Conservation (phyloP, 1,284 basidiomycete species). For the Boletus subluridellus region DNA sequence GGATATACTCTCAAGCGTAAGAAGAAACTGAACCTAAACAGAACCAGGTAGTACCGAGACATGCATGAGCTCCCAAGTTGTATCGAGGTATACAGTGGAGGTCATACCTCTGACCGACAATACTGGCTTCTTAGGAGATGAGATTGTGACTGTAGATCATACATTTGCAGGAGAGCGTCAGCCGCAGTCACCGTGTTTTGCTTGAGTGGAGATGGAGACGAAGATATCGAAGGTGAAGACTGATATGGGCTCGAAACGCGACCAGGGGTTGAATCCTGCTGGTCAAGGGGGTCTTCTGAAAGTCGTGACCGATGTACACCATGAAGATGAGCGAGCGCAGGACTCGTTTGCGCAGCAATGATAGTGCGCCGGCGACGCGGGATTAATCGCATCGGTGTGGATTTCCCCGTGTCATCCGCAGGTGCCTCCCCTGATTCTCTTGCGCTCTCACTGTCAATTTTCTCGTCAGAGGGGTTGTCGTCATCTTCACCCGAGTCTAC, state of each 20-base stretch:
- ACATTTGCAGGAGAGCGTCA: constrained; percentile 59
- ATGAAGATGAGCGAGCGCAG: constrained; percentile 58
- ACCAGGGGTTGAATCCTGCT: constrained; percentile 50
- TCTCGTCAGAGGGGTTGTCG: constrained; percentile 30
- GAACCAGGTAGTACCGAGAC: background rate
- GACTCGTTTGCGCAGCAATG: constrained; percentile 66
- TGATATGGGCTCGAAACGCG: constrained; percentile 49
- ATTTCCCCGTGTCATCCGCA: constrained; percentile 27
- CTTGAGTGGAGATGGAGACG: constrained; percentile 44
- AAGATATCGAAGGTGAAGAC: constrained; percentile 64
- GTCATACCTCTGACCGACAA: constrained; percentile 81
- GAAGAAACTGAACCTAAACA: constrained; percentile 75
- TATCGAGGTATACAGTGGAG: background rate
- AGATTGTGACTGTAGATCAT: constrained; percentile 64
- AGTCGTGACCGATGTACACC: constrained; percentile 50
- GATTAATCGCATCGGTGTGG: constrained; percentile 12
- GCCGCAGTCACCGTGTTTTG: constrained; percentile 44
- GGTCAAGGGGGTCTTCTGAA: constrained; percentile 71
- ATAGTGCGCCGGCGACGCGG: constrained; percentile 45
- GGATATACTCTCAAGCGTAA: constrained; percentile 89
- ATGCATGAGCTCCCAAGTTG: background rate
- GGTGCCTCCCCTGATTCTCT: constrained; percentile 4
- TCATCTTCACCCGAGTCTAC: constrained; percentile 42
- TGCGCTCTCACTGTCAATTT: constrained; percentile 26
- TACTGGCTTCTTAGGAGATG: constrained; percentile 85